Percentiles rank a stretch among this genome's conserved stretches.
Evolutionary conservation across 2,329 filamentous ascomycete species (phyloP).

Genomic region (Sclerotinia glacialis): DNA sequence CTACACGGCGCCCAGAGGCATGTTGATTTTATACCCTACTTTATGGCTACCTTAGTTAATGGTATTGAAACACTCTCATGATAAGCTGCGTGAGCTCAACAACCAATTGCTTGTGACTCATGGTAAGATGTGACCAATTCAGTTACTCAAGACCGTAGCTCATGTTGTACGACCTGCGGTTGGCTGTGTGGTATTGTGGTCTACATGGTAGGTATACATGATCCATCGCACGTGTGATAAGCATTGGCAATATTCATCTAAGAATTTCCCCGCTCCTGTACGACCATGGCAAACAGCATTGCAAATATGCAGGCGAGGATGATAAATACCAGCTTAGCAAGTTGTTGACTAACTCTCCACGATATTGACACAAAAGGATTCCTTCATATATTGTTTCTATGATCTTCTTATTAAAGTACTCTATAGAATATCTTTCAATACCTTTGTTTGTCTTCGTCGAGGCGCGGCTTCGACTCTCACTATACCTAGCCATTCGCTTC

Average conservation of each 20-base stretch:
- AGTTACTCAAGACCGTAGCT: background rate
- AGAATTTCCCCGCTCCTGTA: constrained; percentile 5
- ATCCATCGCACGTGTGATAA: background rate
- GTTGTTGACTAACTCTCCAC: background rate
- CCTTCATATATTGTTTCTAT: background rate
- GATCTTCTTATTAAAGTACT: too few relatives aligned
- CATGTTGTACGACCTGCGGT: background rate
- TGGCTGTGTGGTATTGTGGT: background rate
- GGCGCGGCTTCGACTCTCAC: too few relatives aligned
- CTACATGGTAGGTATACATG: background rate
- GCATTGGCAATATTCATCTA: background rate
- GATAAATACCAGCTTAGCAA: background rate
- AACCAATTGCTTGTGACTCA: background rate
- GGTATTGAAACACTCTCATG: constrained; percentile 6
- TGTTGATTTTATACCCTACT: constrained; percentile 23
- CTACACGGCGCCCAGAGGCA: constrained; percentile 19
- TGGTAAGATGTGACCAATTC: background rate
- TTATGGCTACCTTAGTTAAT: constrained; percentile 21
- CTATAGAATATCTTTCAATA: background rate
- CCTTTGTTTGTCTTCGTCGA: background rate
- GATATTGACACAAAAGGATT: background rate
- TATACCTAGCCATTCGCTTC: too few relatives aligned
- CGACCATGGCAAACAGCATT: background rate
- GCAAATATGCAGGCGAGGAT: background rate
- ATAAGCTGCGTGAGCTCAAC: background rate